Percentiles rank a stretch among this genome's conserved stretches.
Evolutionary conservation across 1,139 yeast species (phyloP).

Genomic region (Starmera stellimalicola): DNA sequence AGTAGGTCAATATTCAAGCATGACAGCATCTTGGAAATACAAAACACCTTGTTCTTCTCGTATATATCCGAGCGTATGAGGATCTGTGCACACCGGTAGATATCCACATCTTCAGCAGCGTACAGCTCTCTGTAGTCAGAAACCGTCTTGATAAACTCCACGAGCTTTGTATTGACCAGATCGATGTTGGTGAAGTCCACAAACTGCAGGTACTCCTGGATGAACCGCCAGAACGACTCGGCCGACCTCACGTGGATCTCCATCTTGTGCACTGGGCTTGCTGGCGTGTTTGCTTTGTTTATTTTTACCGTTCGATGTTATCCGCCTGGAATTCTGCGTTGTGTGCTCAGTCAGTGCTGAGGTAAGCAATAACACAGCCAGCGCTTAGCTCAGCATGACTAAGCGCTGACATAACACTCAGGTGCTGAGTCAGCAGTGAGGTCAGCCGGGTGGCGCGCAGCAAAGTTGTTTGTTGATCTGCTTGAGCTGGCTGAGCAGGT

Average conservation of each 20-base stretch:
- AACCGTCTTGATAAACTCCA: slow-evolving; percentile 23
- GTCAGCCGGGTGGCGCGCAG: too few species aligned
- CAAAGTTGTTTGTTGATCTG: too few species aligned
- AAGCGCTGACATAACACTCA: too few species aligned
- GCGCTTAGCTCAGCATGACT: too few species aligned
- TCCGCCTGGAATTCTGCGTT: too few species aligned
- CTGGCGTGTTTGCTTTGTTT: too few species aligned
- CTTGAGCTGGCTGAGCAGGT: too few species aligned
- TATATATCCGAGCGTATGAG: slow-evolving; percentile 28
- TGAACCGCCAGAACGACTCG: slow-evolving; percentile 23
- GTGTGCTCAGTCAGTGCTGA: too few species aligned
- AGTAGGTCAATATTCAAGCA: slow-evolving; percentile 28
- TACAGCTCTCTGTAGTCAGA: slow-evolving; percentile 24
- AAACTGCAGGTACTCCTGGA: slow-evolving; percentile 18
- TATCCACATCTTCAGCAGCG: slow-evolving; percentile 24
- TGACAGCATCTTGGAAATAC: slow-evolving; percentile 37
- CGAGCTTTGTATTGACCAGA: slow-evolving; percentile 22
- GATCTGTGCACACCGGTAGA: slow-evolving; percentile 25
- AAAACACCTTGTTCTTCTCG: slow-evolving; percentile 28
- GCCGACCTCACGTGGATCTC: neutral
- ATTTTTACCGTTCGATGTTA: too few species aligned
- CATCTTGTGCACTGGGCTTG: too few species aligned
- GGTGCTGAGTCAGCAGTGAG: too few species aligned
- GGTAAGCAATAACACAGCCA: too few species aligned
- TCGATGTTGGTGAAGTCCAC: slow-evolving; percentile 12